A percentile compares a stretch with the other conserved stretches of the same genome.
These are phyloP conservation scores for Silene conica DNA, from an alignment of 148 eudicot genomes.

Conservation along the genomic window DNA sequence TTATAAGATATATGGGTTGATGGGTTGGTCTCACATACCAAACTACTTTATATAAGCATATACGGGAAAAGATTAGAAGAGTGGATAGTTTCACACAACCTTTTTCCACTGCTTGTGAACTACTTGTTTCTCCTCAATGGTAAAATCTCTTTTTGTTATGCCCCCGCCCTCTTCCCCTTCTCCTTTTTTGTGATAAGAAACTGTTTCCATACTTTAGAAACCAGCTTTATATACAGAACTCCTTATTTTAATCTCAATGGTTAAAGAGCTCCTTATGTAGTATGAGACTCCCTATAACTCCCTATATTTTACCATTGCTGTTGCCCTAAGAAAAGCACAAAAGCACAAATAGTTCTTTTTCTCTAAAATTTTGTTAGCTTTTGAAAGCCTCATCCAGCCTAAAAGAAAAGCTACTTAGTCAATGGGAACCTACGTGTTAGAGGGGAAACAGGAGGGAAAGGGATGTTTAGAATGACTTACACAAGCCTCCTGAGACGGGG, in stretches of 20 bases:
- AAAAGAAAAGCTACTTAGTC: neutral
- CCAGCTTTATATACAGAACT: too few relatives aligned
- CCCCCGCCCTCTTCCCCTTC: too few relatives aligned
- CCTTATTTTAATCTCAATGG: too few relatives aligned
- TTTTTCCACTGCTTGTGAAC: too few relatives aligned
- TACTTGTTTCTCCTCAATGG: too few relatives aligned
- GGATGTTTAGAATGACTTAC: slow-evolving; percentile 39
- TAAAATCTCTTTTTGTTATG: too few relatives aligned
- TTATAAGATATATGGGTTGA: neutral
- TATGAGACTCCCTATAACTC: too few relatives aligned
- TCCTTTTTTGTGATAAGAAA: too few relatives aligned
- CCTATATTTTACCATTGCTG: too few relatives aligned
- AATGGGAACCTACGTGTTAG: neutral
- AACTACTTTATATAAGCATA: neutral
- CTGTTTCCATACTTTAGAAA: too few relatives aligned
- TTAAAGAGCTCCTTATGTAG: too few relatives aligned
- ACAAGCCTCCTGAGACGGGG: slow-evolving; percentile 68
- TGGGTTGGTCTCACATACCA: neutral
- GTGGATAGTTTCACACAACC: too few relatives aligned
- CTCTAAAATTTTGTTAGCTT: neutral
- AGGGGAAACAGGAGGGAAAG: neutral
- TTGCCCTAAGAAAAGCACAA: neutral
- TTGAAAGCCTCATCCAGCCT: neutral
- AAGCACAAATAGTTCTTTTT: neutral
- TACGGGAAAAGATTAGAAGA: neutral